Percentiles rank a stretch among this genome's conserved stretches.
Evolutionary conservation across 768 basidiomycete genomes (phyloP).

Genomic region (Mycena galopus): DNA sequence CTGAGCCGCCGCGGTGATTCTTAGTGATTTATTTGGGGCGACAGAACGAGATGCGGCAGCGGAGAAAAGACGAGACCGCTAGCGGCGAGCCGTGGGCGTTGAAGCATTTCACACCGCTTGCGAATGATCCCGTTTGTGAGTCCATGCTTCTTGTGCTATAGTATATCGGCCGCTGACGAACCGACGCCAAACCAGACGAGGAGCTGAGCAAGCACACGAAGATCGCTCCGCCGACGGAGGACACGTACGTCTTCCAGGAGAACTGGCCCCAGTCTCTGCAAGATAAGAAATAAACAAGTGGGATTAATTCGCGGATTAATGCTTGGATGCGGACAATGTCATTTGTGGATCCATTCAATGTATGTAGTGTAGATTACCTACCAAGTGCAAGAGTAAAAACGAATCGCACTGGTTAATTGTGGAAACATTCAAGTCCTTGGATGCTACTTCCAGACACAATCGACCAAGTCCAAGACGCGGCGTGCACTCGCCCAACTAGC

Average conservation of each 20-base stretch:
- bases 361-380: conserved; percentile 5
- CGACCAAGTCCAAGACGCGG: too few relatives aligned
- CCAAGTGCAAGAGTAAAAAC: neutral
- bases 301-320: neutral
- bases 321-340: neutral
- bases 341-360: too few relatives aligned
- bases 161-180: neutral
- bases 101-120: conserved; percentile 81
- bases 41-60: conserved; percentile 93
- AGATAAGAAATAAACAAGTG: neutral
- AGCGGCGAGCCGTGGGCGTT: conserved; percentile 80
- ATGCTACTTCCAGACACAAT: too few relatives aligned
- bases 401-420: neutral
- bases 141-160: conserved; percentile 29
- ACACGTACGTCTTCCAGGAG: conserved; percentile 77
- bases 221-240: conserved; percentile 78
- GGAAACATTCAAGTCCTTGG: too few relatives aligned
- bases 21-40: conserved; percentile 15
- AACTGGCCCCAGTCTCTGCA: conserved; percentile 60
- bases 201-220: conserved; percentile 73
- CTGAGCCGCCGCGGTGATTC: neutral
- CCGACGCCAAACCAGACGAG: conserved; percentile 65
- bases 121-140: conserved; percentile 81
- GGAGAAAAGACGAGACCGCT: conserved; percentile 83
- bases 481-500: too few relatives aligned